A percentile compares a stretch with the other conserved stretches of the same genome.
Evolutionary conservation across 495 filamentous ascomycete species (phyloP).

Genomic region (Trichocladium antarcticum): DNA sequence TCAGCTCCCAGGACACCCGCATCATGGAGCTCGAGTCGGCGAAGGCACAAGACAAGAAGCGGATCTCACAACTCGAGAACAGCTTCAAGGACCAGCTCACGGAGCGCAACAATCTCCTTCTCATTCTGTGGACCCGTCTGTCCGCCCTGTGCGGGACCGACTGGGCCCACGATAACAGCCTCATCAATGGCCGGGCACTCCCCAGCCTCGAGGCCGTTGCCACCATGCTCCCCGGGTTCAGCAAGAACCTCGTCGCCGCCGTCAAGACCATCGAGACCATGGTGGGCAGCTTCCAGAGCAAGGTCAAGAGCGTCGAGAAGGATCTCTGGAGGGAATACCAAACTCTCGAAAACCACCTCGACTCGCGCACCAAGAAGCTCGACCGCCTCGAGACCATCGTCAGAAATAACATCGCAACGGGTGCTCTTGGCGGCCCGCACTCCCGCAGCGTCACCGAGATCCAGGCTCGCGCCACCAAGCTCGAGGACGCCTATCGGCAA

Average conservation of each 20-base stretch:
- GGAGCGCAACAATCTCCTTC: constrained; percentile 80
- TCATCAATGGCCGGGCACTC: constrained; percentile 72
- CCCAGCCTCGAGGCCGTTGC: constrained; percentile 73
- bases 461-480: constrained; percentile 50
- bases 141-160: constrained; percentile 78
- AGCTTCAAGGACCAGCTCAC: constrained; percentile 73
- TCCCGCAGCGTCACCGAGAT: constrained; percentile 28
- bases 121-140: constrained; percentile 77
- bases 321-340: constrained; percentile 87
- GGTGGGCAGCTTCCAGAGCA: constrained; percentile 65
- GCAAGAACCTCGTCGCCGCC: constrained; percentile 74
- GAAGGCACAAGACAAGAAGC: constrained; percentile 61
- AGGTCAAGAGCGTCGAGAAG: constrained; percentile 73
- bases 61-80: constrained; percentile 59
- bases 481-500: constrained; percentile 69
- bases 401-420: constrained; percentile 39
- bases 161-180: constrained; percentile 81
- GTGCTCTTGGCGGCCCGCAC: constrained; percentile 23
- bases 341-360: constrained; percentile 67
- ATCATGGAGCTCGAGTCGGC: constrained; percentile 73
- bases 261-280: constrained; percentile 80
- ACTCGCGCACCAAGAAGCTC: constrained; percentile 69
- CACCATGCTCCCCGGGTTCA: constrained; percentile 70
- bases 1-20: constrained; percentile 70
- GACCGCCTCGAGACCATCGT: constrained; percentile 74